Conservation (phyloP, 1,284 basidiomycete genomes). For the Peniophora sp. region DNA sequence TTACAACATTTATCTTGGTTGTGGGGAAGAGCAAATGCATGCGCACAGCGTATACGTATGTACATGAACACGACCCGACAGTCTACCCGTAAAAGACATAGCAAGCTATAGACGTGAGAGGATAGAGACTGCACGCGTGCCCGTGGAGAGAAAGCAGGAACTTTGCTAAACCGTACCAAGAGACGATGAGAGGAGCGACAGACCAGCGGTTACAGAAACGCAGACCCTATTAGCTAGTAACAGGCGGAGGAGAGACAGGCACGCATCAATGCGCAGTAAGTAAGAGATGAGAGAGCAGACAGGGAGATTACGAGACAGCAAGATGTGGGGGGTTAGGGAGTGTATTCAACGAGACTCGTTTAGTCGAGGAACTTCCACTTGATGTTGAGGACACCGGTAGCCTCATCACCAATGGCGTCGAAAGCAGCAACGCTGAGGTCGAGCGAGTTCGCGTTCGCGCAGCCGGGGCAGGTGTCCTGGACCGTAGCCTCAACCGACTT, state of each 20-base stretch:
- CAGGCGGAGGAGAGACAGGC: constrained; percentile 10
- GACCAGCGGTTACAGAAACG: constrained; percentile 4
- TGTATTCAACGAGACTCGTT: background rate
- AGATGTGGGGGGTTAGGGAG: background rate
- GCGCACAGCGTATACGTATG: constrained; percentile 8
- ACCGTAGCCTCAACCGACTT: constrained; percentile 56
- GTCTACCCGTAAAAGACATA: constrained; percentile 11
- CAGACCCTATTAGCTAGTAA: constrained; percentile 3
- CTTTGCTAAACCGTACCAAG: constrained; percentile 6
- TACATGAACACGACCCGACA: constrained; percentile 11
- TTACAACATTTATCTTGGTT: too few relatives aligned
- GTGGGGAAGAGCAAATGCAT: background rate
- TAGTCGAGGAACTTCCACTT: constrained; percentile 7
- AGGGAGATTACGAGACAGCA: background rate
- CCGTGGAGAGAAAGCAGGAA: constrained; percentile 5
- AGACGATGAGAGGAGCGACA: constrained; percentile 3
- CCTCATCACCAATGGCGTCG: constrained; percentile 38
- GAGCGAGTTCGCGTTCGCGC: constrained; percentile 56
- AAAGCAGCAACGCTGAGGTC: constrained; percentile 81
- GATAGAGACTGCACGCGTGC: constrained; percentile 6
- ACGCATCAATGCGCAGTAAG: constrained; percentile 10
- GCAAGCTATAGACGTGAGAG: constrained; percentile 15
- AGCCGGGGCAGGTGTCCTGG: constrained; percentile 83
- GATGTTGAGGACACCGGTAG: background rate
- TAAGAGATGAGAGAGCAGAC: background rate